These are phyloP conservation scores for Neoboletus subvelutipes DNA, from an alignment of 768 basidiomycete species.

Conservation along the genomic window DNA sequence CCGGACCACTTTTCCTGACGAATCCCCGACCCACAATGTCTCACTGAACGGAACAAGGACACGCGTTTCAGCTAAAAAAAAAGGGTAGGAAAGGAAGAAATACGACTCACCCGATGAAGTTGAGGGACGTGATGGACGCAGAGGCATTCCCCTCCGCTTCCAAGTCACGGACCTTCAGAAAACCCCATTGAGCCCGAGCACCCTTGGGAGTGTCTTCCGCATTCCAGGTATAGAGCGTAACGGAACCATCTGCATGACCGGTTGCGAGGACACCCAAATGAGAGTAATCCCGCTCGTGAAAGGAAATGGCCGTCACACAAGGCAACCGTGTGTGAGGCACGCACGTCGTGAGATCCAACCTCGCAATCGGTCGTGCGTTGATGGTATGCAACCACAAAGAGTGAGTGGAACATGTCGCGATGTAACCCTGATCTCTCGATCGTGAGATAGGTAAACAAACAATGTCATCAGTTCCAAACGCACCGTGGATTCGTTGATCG, in stretches of 20 bases:
- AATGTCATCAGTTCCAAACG: constrained; percentile 25
- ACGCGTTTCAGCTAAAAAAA: background rate
- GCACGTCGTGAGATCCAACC: constrained; percentile 55
- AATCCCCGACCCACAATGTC: constrained; percentile 26
- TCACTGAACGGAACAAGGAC: constrained; percentile 11
- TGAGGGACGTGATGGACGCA: constrained; percentile 68
- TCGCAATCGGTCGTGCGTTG: constrained; percentile 78
- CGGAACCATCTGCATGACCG: constrained; percentile 71
- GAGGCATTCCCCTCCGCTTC: constrained; percentile 45
- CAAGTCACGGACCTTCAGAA: constrained; percentile 67
- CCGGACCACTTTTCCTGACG: constrained; percentile 24
- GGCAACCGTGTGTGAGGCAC: constrained; percentile 43
- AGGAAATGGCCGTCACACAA: constrained; percentile 72
- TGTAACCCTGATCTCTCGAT: constrained; percentile 63
- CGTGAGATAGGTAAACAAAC: background rate
- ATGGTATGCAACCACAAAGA: constrained; percentile 81
- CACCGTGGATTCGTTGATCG: constrained; percentile 87
- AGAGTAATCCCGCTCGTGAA: constrained; percentile 88
- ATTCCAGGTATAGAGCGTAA: constrained; percentile 83
- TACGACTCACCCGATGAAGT: constrained; percentile 68
- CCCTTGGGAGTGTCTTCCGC: constrained; percentile 69
- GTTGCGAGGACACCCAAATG: constrained; percentile 77
- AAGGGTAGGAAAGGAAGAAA: background rate
- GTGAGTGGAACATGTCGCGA: constrained; percentile 75
- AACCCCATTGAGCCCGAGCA: constrained; percentile 71